phyloP scores from a whole-genome alignment of 2,329 filamentous ascomycete genomes.

The Tolypocladium album region DNA sequence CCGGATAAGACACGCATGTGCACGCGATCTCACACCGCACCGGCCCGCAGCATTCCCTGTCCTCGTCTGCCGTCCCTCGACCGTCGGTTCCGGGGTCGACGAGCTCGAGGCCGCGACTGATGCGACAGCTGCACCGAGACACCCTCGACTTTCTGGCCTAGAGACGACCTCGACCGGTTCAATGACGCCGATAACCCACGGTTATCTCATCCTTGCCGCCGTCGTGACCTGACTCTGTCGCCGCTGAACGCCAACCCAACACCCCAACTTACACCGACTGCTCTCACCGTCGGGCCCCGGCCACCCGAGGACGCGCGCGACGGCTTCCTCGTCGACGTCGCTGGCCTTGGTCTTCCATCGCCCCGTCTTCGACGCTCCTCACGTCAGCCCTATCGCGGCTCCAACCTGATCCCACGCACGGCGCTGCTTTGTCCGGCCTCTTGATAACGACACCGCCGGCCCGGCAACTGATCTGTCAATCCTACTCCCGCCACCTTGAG shows the following conservation, averaged over 20 bases:
- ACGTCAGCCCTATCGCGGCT: neutral
- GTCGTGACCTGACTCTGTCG: constrained; percentile 34
- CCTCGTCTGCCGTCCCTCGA: neutral
- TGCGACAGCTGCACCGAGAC: neutral
- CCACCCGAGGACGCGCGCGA: neutral
- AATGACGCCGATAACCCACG: constrained; percentile 48
- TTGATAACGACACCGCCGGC: neutral
- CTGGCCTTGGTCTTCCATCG: neutral
- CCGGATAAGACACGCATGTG: constrained; percentile 6
- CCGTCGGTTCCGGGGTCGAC: neutral
- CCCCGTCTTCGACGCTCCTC: neutral
- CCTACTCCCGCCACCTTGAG: neutral
- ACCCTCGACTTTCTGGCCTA: neutral
- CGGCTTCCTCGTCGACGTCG: neutral
- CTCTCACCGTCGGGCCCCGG: neutral
- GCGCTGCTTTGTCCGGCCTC: neutral
- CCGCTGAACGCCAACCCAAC: neutral
- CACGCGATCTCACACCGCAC: constrained; percentile 1
- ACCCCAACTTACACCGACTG: no score
- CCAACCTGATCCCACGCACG: neutral
- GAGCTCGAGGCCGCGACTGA: neutral
- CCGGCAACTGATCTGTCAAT: neutral
- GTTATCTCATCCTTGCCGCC: constrained; percentile 45
- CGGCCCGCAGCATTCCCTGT: neutral
- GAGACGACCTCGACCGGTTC: constrained; percentile 10